phyloP scores from a whole-genome alignment of 306 rosid genomes.

The Vigna hirtella region DNA sequence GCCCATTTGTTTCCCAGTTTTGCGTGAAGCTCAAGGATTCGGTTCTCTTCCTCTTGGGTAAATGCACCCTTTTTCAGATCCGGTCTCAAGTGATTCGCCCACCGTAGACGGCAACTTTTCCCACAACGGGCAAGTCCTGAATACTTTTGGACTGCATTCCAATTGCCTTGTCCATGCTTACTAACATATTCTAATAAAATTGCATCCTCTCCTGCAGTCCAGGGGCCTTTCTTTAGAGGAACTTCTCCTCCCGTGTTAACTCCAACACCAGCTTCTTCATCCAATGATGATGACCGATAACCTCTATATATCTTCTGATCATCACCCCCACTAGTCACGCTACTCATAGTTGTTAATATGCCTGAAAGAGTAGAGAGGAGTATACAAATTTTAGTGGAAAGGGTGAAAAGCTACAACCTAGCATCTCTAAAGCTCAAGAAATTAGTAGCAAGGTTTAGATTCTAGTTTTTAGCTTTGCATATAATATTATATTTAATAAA shows the following conservation, averaged over 20 bases:
- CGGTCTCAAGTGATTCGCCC: slow-evolving; percentile 90
- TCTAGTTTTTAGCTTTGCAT: not conserved
- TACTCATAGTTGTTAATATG: slow-evolving; percentile 53
- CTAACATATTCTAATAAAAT: slow-evolving; percentile 76
- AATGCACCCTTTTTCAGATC: slow-evolving; percentile 80
- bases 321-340: slow-evolving; percentile 50
- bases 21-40: slow-evolving; percentile 67
- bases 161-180: slow-evolving; percentile 82
- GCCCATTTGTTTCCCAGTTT: slow-evolving; percentile 91
- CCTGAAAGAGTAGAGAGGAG: slow-evolving; percentile 26
- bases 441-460: slow-evolving; percentile 1
- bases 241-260: slow-evolving; percentile 50
- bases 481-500: not conserved
- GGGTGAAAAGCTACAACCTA: slow-evolving; percentile 2
- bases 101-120: slow-evolving; percentile 89
- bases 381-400: not conserved
- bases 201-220: slow-evolving; percentile 85
- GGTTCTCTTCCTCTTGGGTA: slow-evolving; percentile 68
- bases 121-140: slow-evolving; percentile 86
- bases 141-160: slow-evolving; percentile 81
- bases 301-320: slow-evolving; percentile 45
- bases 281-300: slow-evolving; percentile 40
- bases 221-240: slow-evolving; percentile 82
- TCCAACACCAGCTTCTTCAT: slow-evolving; percentile 51
- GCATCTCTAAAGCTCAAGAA: not conserved